A percentile compares a stretch with the other conserved stretches of the same genome.
Conservation (phyloP, 495 filamentous ascomycete species). For the Penicillium subrubescens region DNA sequence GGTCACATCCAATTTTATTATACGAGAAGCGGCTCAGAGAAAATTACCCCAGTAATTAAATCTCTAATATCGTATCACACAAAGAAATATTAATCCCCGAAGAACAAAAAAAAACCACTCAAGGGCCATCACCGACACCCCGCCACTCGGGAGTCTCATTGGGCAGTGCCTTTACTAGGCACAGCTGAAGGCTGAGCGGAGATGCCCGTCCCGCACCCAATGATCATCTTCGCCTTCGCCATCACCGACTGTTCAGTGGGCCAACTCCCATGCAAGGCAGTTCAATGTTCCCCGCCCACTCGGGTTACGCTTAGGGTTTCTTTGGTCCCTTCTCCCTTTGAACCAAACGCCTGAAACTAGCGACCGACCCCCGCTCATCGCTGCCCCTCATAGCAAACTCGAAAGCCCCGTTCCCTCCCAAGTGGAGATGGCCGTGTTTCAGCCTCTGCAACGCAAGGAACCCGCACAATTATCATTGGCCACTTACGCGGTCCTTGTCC, state of each 20-base stretch:
- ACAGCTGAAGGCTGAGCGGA: slow-evolving; percentile 8
- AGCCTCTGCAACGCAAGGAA: slow-evolving; percentile 19
- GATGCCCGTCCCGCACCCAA: slow-evolving; percentile 1
- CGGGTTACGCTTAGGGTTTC: background rate
- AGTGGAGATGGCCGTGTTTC: slow-evolving; percentile 12
- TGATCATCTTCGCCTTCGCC: background rate
- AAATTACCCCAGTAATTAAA: background rate
- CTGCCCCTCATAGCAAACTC: slow-evolving; percentile 4
- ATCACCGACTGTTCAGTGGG: background rate
- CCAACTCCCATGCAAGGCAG: slow-evolving; percentile 1
- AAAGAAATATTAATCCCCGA: background rate
- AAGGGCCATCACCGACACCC: background rate
- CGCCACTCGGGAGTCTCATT: background rate
- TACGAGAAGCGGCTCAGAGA: background rate
- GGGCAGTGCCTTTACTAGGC: background rate
- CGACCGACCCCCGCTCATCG: slow-evolving; percentile 3
- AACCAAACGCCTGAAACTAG: slow-evolving; percentile 12
- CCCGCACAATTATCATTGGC: slow-evolving; percentile 1
- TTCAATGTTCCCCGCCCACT: background rate
- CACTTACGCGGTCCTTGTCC: background rate
- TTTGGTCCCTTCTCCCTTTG: background rate
- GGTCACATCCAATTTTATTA: background rate
- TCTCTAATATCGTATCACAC: background rate
- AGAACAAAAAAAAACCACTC: background rate
- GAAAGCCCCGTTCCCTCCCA: background rate